phyloP scores from a whole-genome alignment of 495 filamentous ascomycete species.

The Penicillium bovifimosum region DNA sequence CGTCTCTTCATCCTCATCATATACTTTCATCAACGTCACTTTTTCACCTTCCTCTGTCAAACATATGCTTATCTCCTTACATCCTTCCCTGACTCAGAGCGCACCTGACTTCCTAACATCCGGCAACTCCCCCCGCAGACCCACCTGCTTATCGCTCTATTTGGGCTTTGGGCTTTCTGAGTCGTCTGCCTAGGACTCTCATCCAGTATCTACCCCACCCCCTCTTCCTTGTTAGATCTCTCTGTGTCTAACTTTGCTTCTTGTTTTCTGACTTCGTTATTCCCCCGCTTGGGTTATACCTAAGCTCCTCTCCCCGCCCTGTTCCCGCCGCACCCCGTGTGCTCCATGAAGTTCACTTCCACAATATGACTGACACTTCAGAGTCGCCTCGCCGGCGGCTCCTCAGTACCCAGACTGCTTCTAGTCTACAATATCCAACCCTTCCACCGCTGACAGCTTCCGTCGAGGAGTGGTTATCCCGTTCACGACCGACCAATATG shows the following conservation, averaged over 20 bases:
- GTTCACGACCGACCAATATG: constrained; percentile 41
- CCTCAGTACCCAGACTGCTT: constrained; percentile 22
- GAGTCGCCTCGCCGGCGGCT: constrained; percentile 32
- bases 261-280: neutral
- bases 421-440: constrained; percentile 42
- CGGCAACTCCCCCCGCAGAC: constrained; percentile 7
- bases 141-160: constrained; percentile 10
- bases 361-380: constrained; percentile 40
- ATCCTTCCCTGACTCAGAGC: neutral
- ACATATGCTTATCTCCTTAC: neutral
- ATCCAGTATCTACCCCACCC: constrained; percentile 7
- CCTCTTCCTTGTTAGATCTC: neutral
- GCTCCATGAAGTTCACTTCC: constrained; percentile 8
- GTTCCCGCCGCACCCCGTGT: neutral
- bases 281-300: neutral
- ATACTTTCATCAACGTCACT: neutral
- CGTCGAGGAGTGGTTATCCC: constrained; percentile 46
- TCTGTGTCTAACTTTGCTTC: constrained; percentile 3
- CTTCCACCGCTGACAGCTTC: constrained; percentile 41
- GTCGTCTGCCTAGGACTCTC: constrained; percentile 1
- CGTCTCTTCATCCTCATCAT: neutral
- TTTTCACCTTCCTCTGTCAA: neutral
- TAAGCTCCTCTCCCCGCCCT: constrained; percentile 1
- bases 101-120: constrained; percentile 4
- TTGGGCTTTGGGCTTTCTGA: constrained; percentile 5